Evolutionary conservation across 192 early-diverging fungal genomes (phyloP), one percentile per base, ranked within the genome.

Genomic region (Coemansia pectinata): DNA sequence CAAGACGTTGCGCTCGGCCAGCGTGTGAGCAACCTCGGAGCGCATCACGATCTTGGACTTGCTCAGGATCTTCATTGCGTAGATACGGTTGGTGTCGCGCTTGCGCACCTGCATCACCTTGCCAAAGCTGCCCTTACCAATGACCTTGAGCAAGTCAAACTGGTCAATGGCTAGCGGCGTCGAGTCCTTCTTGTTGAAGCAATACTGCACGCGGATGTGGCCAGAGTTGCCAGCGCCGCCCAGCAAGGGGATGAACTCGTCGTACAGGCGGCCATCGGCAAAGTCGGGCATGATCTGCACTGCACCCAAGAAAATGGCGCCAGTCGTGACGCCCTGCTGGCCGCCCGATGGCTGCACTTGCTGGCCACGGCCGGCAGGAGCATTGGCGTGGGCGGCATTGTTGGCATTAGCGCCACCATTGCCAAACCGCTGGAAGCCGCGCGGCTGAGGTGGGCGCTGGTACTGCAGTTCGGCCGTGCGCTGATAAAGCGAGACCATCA

Each of bases 81-180:
- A 99, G 77, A 98, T 96, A 52, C 96, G 93, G 73, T 87, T 88
- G 38, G 93, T 92, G 80, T 95, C 93, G 67, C 87, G 88, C 74
- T 96, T 96, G 58, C 95, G 94, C 53, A 96, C 95, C 79, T 95
- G 93, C 90, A 94, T 93, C 79, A 98, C 96, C 86, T 96, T 98
- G 68, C 95, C 95, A 86, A 97, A 99, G 74, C 90, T 92, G 45
- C 97, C 97, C 69, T 96, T 96, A 52, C 97, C 97, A 81, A 99
- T 93, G 60, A 97, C 93, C 74, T 95, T 96, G 44, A 98, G 86
- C 65, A 96, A 78, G 71, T 95, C 95, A 84, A 99, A 99, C 60
- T 93, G 91, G 55, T 98, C 94, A 48, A 95, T 88, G 39, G 90
- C 85, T 71, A 97, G 76, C 23, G 92, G 91, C 25, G 87, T 88